These are phyloP conservation scores for Maudiozyma humilis DNA, from an alignment of 1,139 yeast genomes.

Conservation along the genomic window DNA sequence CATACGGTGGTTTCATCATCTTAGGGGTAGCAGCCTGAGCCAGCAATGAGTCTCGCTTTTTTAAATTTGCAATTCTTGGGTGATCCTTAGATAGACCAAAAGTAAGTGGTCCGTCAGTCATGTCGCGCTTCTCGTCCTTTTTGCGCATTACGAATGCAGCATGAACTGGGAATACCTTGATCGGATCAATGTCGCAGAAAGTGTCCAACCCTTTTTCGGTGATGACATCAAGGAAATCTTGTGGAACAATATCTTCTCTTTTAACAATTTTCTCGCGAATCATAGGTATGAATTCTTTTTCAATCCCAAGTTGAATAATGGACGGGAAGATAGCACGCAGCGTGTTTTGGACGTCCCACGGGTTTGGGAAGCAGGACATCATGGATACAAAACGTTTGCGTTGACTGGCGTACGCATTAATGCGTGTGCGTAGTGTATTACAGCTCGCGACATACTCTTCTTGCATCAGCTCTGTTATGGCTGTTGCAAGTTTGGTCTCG, in stretches of 20 bases:
- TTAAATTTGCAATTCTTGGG: neutral
- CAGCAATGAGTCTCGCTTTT: neutral
- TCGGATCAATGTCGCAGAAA: no score
- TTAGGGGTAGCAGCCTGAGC: neutral
- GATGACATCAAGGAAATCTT: neutral
- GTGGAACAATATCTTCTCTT: neutral
- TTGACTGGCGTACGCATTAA: neutral
- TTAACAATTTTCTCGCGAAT: neutral
- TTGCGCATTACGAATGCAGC: neutral
- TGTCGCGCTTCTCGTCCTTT: neutral
- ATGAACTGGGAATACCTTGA: neutral
- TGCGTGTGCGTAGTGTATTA: neutral
- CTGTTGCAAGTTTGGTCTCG: neutral
- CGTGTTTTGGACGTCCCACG: constrained; percentile 1
- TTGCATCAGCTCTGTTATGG: neutral
- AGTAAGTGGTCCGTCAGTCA: neutral
- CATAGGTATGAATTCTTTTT: neutral
- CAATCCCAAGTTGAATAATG: no score
- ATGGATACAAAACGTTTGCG: neutral
- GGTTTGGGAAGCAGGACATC: neutral
- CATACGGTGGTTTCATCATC: no score
- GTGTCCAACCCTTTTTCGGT: neutral
- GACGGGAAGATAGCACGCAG: constrained; percentile 2
- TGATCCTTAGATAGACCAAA: neutral
- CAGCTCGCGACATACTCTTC: neutral